phyloP scores from a whole-genome alignment of 495 filamentous ascomycete species.

The Penicillium tannophilum region DNA sequence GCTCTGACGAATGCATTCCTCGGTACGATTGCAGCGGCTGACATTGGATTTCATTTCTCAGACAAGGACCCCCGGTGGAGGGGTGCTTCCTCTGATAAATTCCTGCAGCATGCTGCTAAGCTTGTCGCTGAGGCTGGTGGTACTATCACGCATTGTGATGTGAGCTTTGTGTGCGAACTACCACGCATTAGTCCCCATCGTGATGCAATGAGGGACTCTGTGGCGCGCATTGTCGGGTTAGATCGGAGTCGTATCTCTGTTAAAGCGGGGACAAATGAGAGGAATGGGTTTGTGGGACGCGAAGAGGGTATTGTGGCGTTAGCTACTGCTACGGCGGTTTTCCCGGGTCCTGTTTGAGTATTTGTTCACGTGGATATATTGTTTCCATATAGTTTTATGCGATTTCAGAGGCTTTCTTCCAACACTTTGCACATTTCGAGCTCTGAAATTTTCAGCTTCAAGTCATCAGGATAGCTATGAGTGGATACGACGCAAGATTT shows the following conservation, averaged over 20 bases:
- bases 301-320: slow-evolving; percentile 17
- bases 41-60: slow-evolving; percentile 15
- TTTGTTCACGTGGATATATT: neutral
- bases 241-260: slow-evolving; percentile 10
- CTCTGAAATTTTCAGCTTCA: neutral
- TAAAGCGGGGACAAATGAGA: slow-evolving; percentile 18
- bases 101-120: slow-evolving; percentile 12
- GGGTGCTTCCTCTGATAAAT: slow-evolving; percentile 13
- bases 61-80: slow-evolving; percentile 10
- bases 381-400: too few relatives aligned
- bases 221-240: slow-evolving; percentile 8
- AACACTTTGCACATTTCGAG: too few relatives aligned
- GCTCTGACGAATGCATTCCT: slow-evolving; percentile 17
- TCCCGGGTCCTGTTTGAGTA: neutral
- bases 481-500: too few relatives aligned
- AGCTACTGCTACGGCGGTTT: slow-evolving; percentile 14
- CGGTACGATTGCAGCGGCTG: slow-evolving; percentile 11
- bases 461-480: too few relatives aligned
- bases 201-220: slow-evolving; percentile 11
- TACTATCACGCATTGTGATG: slow-evolving; percentile 11
- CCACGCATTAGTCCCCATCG: slow-evolving; percentile 13
- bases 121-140: slow-evolving; percentile 12
- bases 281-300: slow-evolving; percentile 16
- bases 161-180: slow-evolving; percentile 12
- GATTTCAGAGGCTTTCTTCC: too few relatives aligned